Evolutionary conservation across 176 grass and related monocot genomes (phyloP), one percentile per base, ranked within the genome.

Genomic region (Paspalum vaginatum): DNA sequence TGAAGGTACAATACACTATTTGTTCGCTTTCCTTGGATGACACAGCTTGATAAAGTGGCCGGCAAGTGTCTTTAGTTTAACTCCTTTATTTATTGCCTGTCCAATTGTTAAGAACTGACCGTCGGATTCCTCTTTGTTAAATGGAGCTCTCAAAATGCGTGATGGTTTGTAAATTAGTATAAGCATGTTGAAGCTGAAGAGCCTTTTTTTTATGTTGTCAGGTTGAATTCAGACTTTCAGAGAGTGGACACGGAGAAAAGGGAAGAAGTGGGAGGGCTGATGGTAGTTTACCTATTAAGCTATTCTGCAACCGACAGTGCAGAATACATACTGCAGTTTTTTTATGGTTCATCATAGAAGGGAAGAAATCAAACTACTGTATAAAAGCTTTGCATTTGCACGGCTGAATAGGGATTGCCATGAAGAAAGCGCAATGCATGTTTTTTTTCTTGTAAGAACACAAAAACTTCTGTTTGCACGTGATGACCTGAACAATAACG

Each of bases 381-480:
- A n/a, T n/a, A n/a, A n/a, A n/a, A n/a, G n/a, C n/a, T n/a, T n/a
- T 72, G 45, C 24, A 6, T 4, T 37, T 11, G 24, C 37, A 52
- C 7, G 25, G 6, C 6, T 27, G 55, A 76, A 10, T 43, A 72
- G 17, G 1, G 25, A 18, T 47, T 1, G 14, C 40, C 18, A 14
- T 48, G 1, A 24, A 79, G 32, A 72, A 70, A 74, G 38, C 1
- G 26, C 11, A 43, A 64, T 15, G 15, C 45, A 20, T n/a, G 18
- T 67, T 60, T 44, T 4, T n/a, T 45, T 5, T 49, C 4, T 65
- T 49, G 26, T 22, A 45, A 58, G 8, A 44, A n/a, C n/a, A n/a
- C n/a, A n/a, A n/a, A n/a, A n/a, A 14, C 74, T 66, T 74, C 27
- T 78, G 60, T 78, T 79, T 41, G 49, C 86, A 74, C 40, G 37